phyloP scores from a whole-genome alignment of 1,284 basidiomycete species.

The Dichomitus squalens region DNA sequence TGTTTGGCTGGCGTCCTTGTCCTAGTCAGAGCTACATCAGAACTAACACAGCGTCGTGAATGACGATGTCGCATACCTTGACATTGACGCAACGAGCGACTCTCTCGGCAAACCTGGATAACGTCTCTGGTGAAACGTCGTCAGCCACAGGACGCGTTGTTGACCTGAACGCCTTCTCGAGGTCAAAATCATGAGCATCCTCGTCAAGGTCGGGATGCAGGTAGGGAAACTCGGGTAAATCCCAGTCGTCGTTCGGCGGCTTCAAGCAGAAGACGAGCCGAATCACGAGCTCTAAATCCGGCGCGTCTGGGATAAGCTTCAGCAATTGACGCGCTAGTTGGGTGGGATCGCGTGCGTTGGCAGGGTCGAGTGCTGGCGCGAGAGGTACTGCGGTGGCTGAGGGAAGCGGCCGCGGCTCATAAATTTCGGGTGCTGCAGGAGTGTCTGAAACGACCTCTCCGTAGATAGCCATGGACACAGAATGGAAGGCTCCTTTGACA shows the following conservation, averaged over 20 bases:
- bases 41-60: background rate
- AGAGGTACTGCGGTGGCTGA: constrained; percentile 44
- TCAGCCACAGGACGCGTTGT: constrained; percentile 60
- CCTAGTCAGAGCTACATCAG: constrained; percentile 36
- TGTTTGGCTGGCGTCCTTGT: constrained; percentile 46
- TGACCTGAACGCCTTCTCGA: constrained; percentile 54
- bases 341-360: constrained; percentile 60
- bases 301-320: constrained; percentile 57
- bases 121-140: constrained; percentile 44
- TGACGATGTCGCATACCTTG: constrained; percentile 43
- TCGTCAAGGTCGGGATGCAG: constrained; percentile 57
- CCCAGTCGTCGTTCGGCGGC: constrained; percentile 75
- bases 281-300: constrained; percentile 61
- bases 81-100: constrained; percentile 53
- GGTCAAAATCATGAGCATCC: constrained; percentile 50
- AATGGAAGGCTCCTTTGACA: constrained; percentile 68
- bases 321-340: constrained; percentile 61
- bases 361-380: constrained; percentile 56
- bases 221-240: constrained; percentile 69
- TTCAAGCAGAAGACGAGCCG: constrained; percentile 78
- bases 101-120: constrained; percentile 54
- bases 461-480: constrained; percentile 70
- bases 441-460: constrained; percentile 52
- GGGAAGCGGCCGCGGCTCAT: constrained; percentile 43
- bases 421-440: constrained; percentile 24